phyloP scores from a whole-genome alignment of 2,329 filamentous ascomycete genomes.

The Teratosphaeriaceae sp. region DNA sequence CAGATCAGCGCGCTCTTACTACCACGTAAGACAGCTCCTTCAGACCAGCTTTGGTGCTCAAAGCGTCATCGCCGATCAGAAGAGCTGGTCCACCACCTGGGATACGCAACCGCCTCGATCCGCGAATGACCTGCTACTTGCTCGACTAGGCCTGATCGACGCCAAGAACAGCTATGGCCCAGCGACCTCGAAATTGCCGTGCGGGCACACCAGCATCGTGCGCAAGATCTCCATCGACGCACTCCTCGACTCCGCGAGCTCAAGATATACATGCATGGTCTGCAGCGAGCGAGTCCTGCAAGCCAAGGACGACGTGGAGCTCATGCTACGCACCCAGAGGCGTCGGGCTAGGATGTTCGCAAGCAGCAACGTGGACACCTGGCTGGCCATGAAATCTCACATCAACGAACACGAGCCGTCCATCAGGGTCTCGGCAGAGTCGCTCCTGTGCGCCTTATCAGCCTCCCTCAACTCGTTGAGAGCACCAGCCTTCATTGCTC shows the following conservation, averaged over 20 bases:
- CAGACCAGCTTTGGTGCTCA: not conserved
- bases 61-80: not conserved
- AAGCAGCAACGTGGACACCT: not conserved
- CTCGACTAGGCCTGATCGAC: not conserved
- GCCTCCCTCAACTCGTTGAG: not conserved
- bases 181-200: not conserved
- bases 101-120: not conserved
- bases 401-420: not conserved
- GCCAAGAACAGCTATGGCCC: too few species aligned
- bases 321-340: not conserved
- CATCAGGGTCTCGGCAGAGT: not conserved
- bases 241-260: not conserved
- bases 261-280: not conserved
- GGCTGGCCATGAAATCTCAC: not conserved
- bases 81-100: not conserved
- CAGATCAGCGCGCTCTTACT: not conserved
- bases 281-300: not conserved
- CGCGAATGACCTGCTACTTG: not conserved
- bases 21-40: not conserved
- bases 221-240: not conserved
- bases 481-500: not conserved
- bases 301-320: not conserved
- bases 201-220: not conserved
- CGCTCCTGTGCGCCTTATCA: not conserved
- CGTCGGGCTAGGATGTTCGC: not conserved